Evolutionary conservation across 2,329 filamentous ascomycete species (phyloP).

Genomic region (Thelonectria olida): DNA sequence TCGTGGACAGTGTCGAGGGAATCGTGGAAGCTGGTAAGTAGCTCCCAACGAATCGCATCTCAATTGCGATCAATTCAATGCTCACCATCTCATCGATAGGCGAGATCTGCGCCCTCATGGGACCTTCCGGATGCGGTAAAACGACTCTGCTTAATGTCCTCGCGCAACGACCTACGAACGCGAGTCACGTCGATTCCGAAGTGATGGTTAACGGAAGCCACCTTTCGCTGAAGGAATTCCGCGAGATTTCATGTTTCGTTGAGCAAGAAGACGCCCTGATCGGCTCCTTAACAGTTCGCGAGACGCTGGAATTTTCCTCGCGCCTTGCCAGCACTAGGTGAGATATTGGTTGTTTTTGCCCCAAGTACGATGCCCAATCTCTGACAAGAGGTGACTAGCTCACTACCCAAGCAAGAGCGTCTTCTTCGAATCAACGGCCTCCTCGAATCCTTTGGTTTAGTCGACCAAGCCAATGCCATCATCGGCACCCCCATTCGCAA

Average conservation of each 20-base stretch:
- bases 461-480: conserved; percentile 73
- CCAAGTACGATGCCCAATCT: too few relatives aligned
- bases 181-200: conserved; percentile 51
- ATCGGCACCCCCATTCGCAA: conserved; percentile 86
- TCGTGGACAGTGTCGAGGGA: conserved; percentile 72
- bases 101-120: conserved; percentile 83
- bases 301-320: conserved; percentile 82
- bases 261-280: conserved; percentile 90
- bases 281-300: conserved; percentile 80
- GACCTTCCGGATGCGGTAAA: conserved; percentile 78
- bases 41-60: neutral
- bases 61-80: neutral
- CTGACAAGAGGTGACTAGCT: conserved; percentile 34
- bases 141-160: conserved; percentile 86
- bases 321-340: conserved; percentile 69
- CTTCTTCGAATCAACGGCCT: conserved; percentile 71
- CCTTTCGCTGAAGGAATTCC: conserved; percentile 64
- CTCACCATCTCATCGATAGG: conserved; percentile 50
- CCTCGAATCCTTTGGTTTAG: conserved; percentile 77
- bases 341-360: conserved; percentile 8
- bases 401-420: conserved; percentile 62
- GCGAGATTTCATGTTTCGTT: conserved; percentile 77
- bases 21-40: conserved; percentile 67
- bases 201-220: conserved; percentile 69
- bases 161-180: conserved; percentile 62